Evolutionary conservation across 768 basidiomycete species (phyloP).

Genomic region (Glaciozyma antarctica): DNA sequence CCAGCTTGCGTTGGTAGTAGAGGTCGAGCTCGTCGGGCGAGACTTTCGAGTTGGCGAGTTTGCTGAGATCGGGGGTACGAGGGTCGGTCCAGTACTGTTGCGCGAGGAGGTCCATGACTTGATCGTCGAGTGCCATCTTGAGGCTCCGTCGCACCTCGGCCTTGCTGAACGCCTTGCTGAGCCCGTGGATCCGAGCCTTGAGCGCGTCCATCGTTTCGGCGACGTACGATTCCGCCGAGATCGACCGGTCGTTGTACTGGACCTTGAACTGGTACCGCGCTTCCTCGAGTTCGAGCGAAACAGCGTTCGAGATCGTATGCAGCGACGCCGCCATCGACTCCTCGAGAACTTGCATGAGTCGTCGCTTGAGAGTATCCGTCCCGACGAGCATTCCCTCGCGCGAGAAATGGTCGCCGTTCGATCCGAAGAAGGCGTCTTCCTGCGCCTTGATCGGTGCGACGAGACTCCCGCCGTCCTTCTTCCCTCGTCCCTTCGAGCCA

Average conservation of each 20-base stretch:
- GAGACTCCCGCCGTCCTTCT: constrained; percentile 33
- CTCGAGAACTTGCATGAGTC: constrained; percentile 94
- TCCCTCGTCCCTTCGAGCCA: constrained; percentile 2
- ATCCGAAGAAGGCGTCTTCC: constrained; percentile 44
- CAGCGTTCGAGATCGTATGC: constrained; percentile 92
- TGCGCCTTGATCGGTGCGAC: constrained; percentile 48
- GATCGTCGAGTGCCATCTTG: constrained; percentile 87
- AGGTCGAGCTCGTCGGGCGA: constrained; percentile 39
- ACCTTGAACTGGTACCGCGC: constrained; percentile 99
- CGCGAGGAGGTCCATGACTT: constrained; percentile 93
- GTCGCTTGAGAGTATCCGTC: constrained; percentile 74
- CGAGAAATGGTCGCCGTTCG: constrained; percentile 30
- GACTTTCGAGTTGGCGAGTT: constrained; percentile 58
- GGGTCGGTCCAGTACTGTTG: constrained; percentile 95
- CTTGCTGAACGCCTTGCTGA: constrained; percentile 73
- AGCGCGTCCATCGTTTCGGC: constrained; percentile 92
- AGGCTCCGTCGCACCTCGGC: constrained; percentile 79
- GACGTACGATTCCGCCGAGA: constrained; percentile 92
- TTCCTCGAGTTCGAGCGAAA: constrained; percentile 93
- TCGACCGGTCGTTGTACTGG: constrained; percentile 88
- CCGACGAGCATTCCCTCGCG: constrained; percentile 63
- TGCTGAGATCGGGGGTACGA: constrained; percentile 63
- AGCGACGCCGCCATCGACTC: constrained; percentile 94
- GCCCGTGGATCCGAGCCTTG: constrained; percentile 76
- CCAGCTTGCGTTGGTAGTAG: constrained; percentile 85